Evolutionary conservation across 345 rosid species (phyloP).

Genomic region (Eucalyptus pauciflora): DNA sequence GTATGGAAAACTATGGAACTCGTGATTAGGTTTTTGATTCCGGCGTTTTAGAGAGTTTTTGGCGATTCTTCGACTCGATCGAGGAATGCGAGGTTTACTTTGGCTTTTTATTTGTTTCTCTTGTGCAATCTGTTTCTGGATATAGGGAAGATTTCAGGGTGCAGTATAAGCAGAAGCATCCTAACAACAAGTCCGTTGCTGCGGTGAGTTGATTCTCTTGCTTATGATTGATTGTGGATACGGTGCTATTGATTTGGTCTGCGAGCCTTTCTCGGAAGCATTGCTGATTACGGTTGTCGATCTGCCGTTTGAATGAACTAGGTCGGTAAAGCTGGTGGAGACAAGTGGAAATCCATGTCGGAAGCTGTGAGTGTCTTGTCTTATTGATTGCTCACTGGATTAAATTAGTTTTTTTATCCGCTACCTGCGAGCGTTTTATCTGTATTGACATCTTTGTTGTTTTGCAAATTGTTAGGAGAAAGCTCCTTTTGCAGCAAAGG

Average conservation of each 20-base stretch:
- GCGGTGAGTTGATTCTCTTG: constrained; percentile 17
- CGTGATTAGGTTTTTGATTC: background rate
- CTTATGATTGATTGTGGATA: background rate
- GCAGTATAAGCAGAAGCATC: constrained; percentile 53
- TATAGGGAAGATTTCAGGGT: constrained; percentile 68
- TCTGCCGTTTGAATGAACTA: background rate
- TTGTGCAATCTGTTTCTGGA: background rate
- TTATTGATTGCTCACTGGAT: background rate
- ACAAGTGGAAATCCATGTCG: constrained; percentile 60
- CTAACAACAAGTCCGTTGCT: constrained; percentile 78
- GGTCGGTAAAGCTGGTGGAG: constrained; percentile 88
- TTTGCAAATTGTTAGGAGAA: constrained; percentile 32
- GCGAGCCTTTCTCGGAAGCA: background rate
- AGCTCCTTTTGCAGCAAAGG: constrained; percentile 40
- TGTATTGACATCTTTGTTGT: background rate
- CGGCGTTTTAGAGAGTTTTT: background rate
- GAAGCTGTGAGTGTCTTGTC: constrained; percentile 33
- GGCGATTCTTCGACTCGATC: background rate
- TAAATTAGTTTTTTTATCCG: background rate
- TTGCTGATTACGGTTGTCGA: background rate
- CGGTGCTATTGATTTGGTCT: background rate
- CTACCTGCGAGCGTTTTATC: background rate
- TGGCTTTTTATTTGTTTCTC: background rate
- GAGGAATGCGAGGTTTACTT: background rate
- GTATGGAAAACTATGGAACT: constrained; percentile 8